phyloP scores from a whole-genome alignment of 139 green algal genomes.

The Chlamydomonas applanata region DNA sequence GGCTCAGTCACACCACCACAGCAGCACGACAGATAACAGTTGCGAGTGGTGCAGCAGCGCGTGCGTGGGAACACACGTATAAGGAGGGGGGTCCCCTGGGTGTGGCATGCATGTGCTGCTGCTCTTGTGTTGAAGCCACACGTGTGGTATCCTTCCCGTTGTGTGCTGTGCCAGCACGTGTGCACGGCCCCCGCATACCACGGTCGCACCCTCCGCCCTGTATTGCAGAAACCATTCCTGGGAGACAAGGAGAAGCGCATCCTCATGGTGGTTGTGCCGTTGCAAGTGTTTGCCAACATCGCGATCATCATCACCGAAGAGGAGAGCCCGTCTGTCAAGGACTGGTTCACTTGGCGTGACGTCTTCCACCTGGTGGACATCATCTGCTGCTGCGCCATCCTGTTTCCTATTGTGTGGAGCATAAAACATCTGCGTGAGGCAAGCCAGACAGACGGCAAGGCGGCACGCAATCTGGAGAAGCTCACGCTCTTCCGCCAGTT shows the following conservation, averaged over 20 bases:
- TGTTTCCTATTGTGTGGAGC: conserved; percentile 98
- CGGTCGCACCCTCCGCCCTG: background rate
- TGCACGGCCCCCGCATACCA: too few relatives aligned
- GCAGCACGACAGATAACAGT: too few relatives aligned
- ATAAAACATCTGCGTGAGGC: conserved; percentile 92
- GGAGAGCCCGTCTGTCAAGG: conserved; percentile 64
- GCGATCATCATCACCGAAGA: conserved; percentile 91
- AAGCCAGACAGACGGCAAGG: conserved; percentile 57
- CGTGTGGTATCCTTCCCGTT: background rate
- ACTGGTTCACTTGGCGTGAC: conserved; percentile 92
- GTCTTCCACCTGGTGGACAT: conserved; percentile 97
- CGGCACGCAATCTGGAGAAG: conserved; percentile 77
- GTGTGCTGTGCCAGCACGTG: background rate
- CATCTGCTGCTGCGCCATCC: conserved; percentile 95
- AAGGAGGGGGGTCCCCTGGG: too few relatives aligned
- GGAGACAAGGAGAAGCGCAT: conserved; percentile 84
- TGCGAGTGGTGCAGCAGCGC: too few relatives aligned
- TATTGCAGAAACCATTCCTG: conserved; percentile 86
- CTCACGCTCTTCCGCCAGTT: conserved; percentile 95
- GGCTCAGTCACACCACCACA: too few relatives aligned
- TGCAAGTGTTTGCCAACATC: conserved; percentile 95
- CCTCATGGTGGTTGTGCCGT: conserved; percentile 91
- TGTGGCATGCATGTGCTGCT: too few relatives aligned
- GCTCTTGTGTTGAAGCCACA: too few relatives aligned
- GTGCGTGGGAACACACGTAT: too few relatives aligned